Evolutionary conservation across 805 yeast species (phyloP).

Genomic region (Monosporozyma siamensis): DNA sequence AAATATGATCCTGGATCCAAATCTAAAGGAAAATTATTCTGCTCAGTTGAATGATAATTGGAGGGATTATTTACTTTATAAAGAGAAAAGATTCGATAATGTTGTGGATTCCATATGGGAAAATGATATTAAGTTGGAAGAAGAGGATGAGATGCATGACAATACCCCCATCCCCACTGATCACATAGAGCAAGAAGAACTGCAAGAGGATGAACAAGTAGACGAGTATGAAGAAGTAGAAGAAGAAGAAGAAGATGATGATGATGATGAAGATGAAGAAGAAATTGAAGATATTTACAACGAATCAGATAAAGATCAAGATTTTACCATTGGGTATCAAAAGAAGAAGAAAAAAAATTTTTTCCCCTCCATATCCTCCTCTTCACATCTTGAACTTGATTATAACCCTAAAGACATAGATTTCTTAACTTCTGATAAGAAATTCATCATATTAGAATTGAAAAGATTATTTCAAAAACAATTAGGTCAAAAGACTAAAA

Average conservation of each 20-base stretch:
- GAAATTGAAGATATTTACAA: constrained; percentile 5
- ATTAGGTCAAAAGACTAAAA: constrained; percentile 22
- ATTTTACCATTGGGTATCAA: constrained; percentile 17
- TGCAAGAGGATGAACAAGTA: constrained; percentile 5
- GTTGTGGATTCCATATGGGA: neutral
- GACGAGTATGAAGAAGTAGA: constrained; percentile 9
- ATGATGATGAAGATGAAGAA: constrained; percentile 7
- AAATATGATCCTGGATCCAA: neutral
- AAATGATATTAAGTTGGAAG: constrained; percentile 1
- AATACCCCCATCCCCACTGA: constrained; percentile 1
- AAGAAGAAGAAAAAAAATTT: constrained; percentile 6
- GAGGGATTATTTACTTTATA: neutral
- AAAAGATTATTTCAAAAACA: constrained; percentile 25
- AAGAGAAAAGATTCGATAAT: neutral
- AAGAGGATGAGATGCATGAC: constrained; percentile 4
- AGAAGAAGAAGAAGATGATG: constrained; percentile 7
- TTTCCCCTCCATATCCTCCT: too few species aligned
- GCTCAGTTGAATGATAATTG: neutral
- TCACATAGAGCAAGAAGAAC: neutral
- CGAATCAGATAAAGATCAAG: constrained; percentile 13
- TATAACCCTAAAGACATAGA: constrained; percentile 14
- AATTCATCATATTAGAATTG: constrained; percentile 23
- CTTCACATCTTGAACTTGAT: too few species aligned
- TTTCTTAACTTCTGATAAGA: constrained; percentile 18
- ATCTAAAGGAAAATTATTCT: too few species aligned